A percentile compares a stretch with the other conserved stretches of the same genome.
These are phyloP conservation scores for Cinnamomum chago DNA, from an alignment of 164 flowering plant genomes.

Conservation along the genomic window DNA sequence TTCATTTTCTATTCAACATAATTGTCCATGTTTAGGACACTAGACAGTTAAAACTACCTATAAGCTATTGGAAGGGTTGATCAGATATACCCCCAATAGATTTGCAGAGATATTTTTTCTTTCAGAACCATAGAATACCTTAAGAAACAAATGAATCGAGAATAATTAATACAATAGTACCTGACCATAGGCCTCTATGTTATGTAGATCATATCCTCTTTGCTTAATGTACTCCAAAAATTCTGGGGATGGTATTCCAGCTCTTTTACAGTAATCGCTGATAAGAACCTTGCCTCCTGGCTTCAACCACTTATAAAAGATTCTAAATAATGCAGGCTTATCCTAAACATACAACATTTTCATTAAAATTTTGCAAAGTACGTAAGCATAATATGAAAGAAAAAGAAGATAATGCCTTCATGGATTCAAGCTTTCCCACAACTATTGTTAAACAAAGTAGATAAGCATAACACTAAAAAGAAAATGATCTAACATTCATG, in stretches of 20 bases:
- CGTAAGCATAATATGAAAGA: not conserved
- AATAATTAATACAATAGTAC: constrained; percentile 24
- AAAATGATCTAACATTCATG: too few species aligned
- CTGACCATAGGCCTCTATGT: constrained; percentile 86
- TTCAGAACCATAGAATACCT: not conserved
- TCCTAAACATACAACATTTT: constrained; percentile 47
- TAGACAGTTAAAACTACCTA: too few species aligned
- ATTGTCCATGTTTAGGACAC: not conserved
- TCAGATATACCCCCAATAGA: too few species aligned
- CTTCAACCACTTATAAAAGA: constrained; percentile 90
- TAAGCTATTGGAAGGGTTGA: too few species aligned
- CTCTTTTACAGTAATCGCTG: constrained; percentile 83
- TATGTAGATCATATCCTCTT: constrained; percentile 96
- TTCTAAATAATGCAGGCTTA: constrained; percentile 76
- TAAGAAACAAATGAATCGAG: too few species aligned
- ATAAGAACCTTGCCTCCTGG: constrained; percentile 96
- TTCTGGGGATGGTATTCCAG: constrained; percentile 63
- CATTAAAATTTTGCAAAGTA: not conserved
- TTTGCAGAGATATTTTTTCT: too few species aligned
- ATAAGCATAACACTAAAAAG: too few species aligned
- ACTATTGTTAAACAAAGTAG: too few species aligned
- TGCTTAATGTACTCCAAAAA: constrained; percentile 75
- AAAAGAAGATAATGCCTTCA: not conserved
- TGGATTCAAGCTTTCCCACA: too few species aligned
- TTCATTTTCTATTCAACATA: not conserved